phyloP scores from a whole-genome alignment of 805 yeast genomes.

The Lipomyces sp. region DNA sequence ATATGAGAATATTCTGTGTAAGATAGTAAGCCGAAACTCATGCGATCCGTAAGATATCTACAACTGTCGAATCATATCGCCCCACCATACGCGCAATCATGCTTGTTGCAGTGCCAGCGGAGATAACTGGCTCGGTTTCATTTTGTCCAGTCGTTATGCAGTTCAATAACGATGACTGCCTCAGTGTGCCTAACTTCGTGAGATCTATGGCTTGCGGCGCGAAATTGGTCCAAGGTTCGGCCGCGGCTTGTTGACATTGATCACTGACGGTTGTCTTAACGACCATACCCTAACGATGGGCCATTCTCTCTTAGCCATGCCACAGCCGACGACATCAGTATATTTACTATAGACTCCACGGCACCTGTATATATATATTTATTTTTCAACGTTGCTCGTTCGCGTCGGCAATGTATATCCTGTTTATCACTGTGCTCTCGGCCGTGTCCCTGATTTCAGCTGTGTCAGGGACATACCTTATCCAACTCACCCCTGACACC shows the following conservation, averaged over 20 bases:
- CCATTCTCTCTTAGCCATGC: background rate
- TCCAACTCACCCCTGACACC: slow-evolving; percentile 40
- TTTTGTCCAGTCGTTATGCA: too few relatives aligned
- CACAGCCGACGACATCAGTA: background rate
- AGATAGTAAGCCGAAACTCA: too few relatives aligned
- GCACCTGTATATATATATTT: background rate
- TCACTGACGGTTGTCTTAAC: background rate
- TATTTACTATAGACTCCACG: background rate
- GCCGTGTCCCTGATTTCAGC: slow-evolving; percentile 18
- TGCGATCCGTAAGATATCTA: too few relatives aligned
- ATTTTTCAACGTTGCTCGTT: background rate
- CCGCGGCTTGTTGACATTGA: background rate
- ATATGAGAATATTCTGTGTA: too few relatives aligned
- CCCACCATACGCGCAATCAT: too few relatives aligned
- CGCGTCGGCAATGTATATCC: background rate
- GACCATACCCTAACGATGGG: background rate
- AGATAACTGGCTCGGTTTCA: too few relatives aligned
- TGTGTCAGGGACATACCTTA: slow-evolving; percentile 40
- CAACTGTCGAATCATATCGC: too few relatives aligned
- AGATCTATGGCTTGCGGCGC: too few relatives aligned
- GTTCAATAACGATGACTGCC: too few relatives aligned
- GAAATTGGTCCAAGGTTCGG: background rate
- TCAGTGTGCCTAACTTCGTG: background rate
- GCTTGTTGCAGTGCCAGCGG: too few relatives aligned
- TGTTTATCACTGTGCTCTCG: slow-evolving; percentile 1